Percentiles rank a stretch among this genome's conserved stretches.
phyloP scores from a whole-genome alignment of 371 early-diverging fungal species.

The Saksenaea vasiformis region DNA sequence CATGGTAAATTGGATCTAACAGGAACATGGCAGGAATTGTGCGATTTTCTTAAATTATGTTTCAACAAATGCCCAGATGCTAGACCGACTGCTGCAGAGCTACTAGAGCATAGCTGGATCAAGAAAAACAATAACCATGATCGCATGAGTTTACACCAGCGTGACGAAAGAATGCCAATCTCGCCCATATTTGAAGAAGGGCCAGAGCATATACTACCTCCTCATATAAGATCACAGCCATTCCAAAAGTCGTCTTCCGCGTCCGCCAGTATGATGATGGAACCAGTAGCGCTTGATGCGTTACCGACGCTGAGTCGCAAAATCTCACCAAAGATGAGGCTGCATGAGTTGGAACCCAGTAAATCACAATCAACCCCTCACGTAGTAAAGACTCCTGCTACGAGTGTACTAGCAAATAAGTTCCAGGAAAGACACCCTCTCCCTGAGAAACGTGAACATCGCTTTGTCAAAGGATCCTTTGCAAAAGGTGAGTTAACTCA shows the following conservation, averaged over 20 bases:
- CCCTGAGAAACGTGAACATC: constrained; percentile 23
- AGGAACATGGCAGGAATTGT: constrained; percentile 45
- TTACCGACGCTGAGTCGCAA: background rate
- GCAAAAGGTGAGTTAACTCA: constrained; percentile 31
- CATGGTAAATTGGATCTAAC: background rate
- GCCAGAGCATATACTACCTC: background rate
- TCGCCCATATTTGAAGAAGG: background rate
- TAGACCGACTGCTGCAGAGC: constrained; percentile 65
- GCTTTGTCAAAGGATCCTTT: constrained; percentile 48
- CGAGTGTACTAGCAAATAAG: constrained; percentile 21
- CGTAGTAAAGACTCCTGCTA: background rate
- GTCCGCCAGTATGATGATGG: background rate
- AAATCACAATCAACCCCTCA: constrained; percentile 8
- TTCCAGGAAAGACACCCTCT: constrained; percentile 20
- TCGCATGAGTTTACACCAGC: background rate
- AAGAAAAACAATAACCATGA: constrained; percentile 28
- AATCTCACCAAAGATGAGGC: background rate
- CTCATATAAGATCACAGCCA: constrained; percentile 7
- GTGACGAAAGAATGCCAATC: background rate
- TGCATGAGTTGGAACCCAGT: background rate
- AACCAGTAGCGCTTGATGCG: background rate
- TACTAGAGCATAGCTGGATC: constrained; percentile 79
- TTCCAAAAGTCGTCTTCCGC: constrained; percentile 7
- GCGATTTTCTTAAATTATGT: constrained; percentile 71
- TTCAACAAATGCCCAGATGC: constrained; percentile 71